Evolutionary conservation across 352 stramenopile species (phyloP).

Genomic region (Hyaloperonospora arabidopsidis): DNA sequence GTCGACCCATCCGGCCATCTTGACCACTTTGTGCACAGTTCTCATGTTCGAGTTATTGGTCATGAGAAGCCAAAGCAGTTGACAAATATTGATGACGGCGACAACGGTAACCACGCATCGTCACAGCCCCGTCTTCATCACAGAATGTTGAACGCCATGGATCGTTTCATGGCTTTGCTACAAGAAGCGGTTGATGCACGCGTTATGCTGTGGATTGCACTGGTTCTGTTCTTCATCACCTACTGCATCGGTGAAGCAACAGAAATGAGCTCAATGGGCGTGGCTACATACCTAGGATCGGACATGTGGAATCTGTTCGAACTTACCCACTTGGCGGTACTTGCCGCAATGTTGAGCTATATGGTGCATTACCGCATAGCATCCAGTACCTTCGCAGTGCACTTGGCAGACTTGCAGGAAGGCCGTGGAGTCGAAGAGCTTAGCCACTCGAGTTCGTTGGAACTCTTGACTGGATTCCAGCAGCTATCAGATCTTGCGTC

Average conservation of each 20-base stretch:
- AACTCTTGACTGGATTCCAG: slow-evolving; percentile 63
- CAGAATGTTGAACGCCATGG: slow-evolving; percentile 19
- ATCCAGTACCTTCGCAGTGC: slow-evolving; percentile 39
- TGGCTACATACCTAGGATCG: slow-evolving; percentile 61
- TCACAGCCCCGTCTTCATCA: slow-evolving; percentile 5
- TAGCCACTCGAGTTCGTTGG: slow-evolving; percentile 53
- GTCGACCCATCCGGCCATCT: slow-evolving; percentile 76
- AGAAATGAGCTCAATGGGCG: slow-evolving; percentile 75
- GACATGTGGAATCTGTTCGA: slow-evolving; percentile 88
- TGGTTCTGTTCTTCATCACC: slow-evolving; percentile 69
- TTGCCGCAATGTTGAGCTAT: slow-evolving; percentile 55
- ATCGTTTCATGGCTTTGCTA: slow-evolving; percentile 12
- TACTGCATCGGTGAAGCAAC: slow-evolving; percentile 73
- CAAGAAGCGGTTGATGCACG: slow-evolving; percentile 43
- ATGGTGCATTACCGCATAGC: slow-evolving; percentile 63
- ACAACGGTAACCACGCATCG: slow-evolving; percentile 2
- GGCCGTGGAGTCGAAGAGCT: slow-evolving; percentile 39
- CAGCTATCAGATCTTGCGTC: slow-evolving; percentile 69
- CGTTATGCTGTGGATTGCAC: slow-evolving; percentile 53
- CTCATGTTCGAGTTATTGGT: slow-evolving; percentile 70
- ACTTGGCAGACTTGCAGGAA: slow-evolving; percentile 35
- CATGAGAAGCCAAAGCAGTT: slow-evolving; percentile 52
- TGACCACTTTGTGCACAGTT: slow-evolving; percentile 74
- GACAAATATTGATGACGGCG: slow-evolving; percentile 13
- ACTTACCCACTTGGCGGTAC: slow-evolving; percentile 58